phyloP scores from a whole-genome alignment of 805 yeast species.

The Cyberlindnera maritima region DNA sequence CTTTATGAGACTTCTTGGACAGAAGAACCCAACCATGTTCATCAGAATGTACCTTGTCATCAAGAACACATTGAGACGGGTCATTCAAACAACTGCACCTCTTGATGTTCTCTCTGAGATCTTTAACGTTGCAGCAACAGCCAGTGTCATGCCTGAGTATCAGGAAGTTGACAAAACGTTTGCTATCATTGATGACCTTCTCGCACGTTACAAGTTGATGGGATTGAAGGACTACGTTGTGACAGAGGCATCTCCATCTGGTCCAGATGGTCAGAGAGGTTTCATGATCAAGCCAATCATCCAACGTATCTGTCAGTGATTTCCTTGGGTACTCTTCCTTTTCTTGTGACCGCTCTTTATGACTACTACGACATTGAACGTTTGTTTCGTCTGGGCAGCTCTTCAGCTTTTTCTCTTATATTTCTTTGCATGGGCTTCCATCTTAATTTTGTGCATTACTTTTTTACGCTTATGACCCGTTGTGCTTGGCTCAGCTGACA shows the following conservation, averaged over 20 bases:
- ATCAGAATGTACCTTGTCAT: constrained; percentile 33
- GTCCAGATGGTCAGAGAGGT: neutral
- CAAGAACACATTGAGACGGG: constrained; percentile 30
- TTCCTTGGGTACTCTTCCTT: too few relatives aligned
- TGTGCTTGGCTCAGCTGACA: too few relatives aligned
- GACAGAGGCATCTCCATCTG: neutral
- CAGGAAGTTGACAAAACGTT: constrained; percentile 8
- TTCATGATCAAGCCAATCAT: constrained; percentile 12
- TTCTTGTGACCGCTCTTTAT: too few relatives aligned
- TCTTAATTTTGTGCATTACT: constrained; percentile 5
- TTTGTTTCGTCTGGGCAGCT: too few relatives aligned
- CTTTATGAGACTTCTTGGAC: constrained; percentile 30
- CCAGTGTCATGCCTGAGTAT: constrained; percentile 27
- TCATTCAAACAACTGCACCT: constrained; percentile 14
- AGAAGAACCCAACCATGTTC: constrained; percentile 32
- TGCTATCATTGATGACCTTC: constrained; percentile 7
- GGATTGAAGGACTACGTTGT: constrained; percentile 6
- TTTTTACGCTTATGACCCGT: neutral
- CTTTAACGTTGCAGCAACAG: constrained; percentile 32
- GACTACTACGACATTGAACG: too few relatives aligned
- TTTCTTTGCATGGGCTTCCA: neutral
- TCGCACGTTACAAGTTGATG: constrained; percentile 6
- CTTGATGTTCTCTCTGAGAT: constrained; percentile 29
- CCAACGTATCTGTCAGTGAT: constrained; percentile 9
- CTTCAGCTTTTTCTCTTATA: neutral